Conservation (phyloP, 331 rosid genomes). For the Acacia concinna region DNA sequence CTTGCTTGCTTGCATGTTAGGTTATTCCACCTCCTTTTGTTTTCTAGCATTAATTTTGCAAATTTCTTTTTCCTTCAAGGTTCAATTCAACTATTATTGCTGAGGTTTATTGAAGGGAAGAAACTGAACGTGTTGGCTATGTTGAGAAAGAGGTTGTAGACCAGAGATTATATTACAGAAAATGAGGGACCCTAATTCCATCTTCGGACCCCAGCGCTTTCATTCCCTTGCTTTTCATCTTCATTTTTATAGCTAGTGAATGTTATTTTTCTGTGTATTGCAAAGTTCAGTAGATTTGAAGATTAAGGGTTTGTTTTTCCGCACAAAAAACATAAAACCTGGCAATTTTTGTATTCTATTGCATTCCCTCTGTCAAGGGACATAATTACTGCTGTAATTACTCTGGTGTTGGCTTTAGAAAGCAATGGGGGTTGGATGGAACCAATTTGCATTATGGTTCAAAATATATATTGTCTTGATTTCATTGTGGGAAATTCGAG, state of each 20-base stretch:
- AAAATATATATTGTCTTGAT: conserved; percentile 50
- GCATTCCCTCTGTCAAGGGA: conserved; percentile 45
- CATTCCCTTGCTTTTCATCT: conserved; percentile 33
- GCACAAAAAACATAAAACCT: conserved; percentile 40
- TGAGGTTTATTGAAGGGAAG: conserved; percentile 36
- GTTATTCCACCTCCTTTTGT: conserved; percentile 58
- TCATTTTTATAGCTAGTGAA: conserved; percentile 41
- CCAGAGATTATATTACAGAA: conserved; percentile 3
- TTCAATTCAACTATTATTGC: conserved; percentile 26
- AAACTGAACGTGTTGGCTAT: conserved; percentile 36
- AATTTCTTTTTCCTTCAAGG: conserved; percentile 41
- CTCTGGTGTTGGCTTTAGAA: conserved; percentile 44
- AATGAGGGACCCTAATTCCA: conserved; percentile 70
- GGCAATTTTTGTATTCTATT: conserved; percentile 61
- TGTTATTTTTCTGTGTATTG: conserved; percentile 31
- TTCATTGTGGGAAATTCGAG: conserved; percentile 36
- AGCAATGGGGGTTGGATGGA: conserved; percentile 65
- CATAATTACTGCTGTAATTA: conserved; percentile 37
- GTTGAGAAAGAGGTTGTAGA: conserved; percentile 44
- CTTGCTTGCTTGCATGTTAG: conserved; percentile 72
- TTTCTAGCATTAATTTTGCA: conserved; percentile 29
- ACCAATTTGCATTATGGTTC: conserved; percentile 52
- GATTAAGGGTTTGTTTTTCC: conserved; percentile 31
- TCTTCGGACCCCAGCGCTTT: conserved; percentile 38
- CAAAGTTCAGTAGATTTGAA: conserved; percentile 28